Base-by-base conservation (phyloP, 768 basidiomycete genomes). In the Tulasnella sp. region DNA sequence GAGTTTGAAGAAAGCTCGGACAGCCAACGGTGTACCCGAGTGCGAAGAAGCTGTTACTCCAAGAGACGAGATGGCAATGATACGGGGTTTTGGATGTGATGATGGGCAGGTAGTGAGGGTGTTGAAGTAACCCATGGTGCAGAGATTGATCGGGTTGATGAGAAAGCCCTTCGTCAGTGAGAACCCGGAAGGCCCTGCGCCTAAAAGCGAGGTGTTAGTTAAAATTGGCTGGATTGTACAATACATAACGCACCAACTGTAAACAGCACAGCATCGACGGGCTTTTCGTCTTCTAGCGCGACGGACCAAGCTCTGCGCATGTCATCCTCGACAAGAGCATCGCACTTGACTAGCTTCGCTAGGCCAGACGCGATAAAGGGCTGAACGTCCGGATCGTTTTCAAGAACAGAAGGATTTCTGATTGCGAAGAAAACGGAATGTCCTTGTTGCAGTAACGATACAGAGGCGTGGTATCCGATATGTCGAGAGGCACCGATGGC, bases 41-140 rank as follows among this genome's bases (percentile, higher is more conserved):
- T 89, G 89, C 7, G 90, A 88, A 18, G 84, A 78, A 6, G 84
- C 87, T 0, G 89, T 91, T n/a, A 92, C 78, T 16, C 92, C 93
- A 0, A 83, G 86, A 8, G 90, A 89, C 0, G 91, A 89, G 74
- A 93, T 84, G 31, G 85, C 80, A 84, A 94, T 85, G 78, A 93
- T 84, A 69, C 88, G 89, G 0, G 91, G 89, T 11, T 86, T 85
- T 16, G 50, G 77, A 83, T 91, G 92, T 77, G 92, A 82, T 34
- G 93, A 83, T 50, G 87, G 87, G 80, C 31, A 60, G 48, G 77
- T 60, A 4, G 77, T 24, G 37, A 78, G 54, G 0, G 42, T 78
- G 60, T 78, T 78, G 58, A 78, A 16, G 28, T 64, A 54, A 20
- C 48, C 48, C 6, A 41, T 24, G 31, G 77, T 78, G 77, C 77